Percentiles rank a stretch among this genome's conserved stretches.
Evolutionary conservation across 2,329 filamentous ascomycete genomes (phyloP).

Genomic region (Trichoderma sp.): DNA sequence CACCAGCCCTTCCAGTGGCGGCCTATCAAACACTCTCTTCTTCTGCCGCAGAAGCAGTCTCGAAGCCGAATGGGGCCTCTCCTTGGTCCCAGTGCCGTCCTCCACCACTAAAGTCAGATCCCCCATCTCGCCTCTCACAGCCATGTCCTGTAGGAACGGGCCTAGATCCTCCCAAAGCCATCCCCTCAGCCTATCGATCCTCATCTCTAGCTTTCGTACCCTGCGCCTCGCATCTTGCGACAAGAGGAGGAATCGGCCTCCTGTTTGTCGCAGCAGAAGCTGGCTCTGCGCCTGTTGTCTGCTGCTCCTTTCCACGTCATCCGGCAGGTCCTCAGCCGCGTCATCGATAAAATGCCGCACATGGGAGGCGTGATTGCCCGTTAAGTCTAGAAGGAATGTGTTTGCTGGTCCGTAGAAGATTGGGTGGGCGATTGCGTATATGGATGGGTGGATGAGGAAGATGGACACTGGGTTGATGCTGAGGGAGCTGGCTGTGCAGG

Average conservation of each 20-base stretch:
- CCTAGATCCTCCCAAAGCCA: conserved; percentile 32
- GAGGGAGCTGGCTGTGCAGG: conserved; percentile 26
- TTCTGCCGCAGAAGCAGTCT: conserved; percentile 20
- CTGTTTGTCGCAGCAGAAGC: not conserved
- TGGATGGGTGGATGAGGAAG: conserved; percentile 33
- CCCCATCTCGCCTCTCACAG: conserved; percentile 31
- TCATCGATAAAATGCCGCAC: conserved; percentile 28
- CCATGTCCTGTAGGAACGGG: conserved; percentile 33
- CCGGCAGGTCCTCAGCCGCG: conserved; percentile 21
- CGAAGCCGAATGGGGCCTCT: conserved; percentile 10
- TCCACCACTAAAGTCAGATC: conserved; percentile 24
- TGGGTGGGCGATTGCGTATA: conserved; percentile 34
- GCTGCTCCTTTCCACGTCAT: conserved; percentile 13
- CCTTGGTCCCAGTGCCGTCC: not conserved
- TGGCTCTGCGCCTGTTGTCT: not conserved
- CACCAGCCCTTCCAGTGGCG: conserved; percentile 37
- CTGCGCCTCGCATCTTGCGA: conserved; percentile 28
- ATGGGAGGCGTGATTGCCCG: conserved; percentile 29
- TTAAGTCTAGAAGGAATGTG: conserved; percentile 31
- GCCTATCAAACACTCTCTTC: conserved; percentile 27
- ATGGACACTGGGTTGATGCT: conserved; percentile 28
- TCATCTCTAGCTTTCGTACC: conserved; percentile 29
- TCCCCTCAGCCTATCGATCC: conserved; percentile 31
- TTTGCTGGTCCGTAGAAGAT: conserved; percentile 33
- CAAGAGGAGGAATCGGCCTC: conserved; percentile 23